Conservation (phyloP, 2,329 filamentous ascomycete genomes). For the Sclerotinia minor region DNA sequence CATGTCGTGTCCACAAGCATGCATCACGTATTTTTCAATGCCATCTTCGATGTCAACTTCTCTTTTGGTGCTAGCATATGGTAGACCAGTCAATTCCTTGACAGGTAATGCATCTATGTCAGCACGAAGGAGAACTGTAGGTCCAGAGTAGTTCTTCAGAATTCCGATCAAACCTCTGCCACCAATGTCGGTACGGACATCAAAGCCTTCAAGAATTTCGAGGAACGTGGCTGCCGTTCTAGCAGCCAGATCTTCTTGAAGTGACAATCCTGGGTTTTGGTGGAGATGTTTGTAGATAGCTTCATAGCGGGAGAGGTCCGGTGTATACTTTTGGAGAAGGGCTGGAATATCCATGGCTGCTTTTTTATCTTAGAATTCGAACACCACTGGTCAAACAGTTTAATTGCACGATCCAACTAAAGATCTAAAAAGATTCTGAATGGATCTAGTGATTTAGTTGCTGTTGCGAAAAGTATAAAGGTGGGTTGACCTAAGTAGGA, state of each 20-base stretch:
- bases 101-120: constrained; percentile 64
- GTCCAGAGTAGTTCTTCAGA: constrained; percentile 55
- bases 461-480: no score
- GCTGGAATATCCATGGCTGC: constrained; percentile 27
- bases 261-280: constrained; percentile 60
- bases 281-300: constrained; percentile 60
- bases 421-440: neutral
- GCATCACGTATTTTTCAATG: constrained; percentile 59
- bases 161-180: constrained; percentile 56
- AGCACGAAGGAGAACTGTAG: constrained; percentile 57
- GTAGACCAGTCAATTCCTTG: constrained; percentile 54
- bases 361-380: neutral
- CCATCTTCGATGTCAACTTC: constrained; percentile 46
- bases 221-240: constrained; percentile 49
- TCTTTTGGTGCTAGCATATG: constrained; percentile 52
- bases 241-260: constrained; percentile 56
- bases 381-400: neutral
- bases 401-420: neutral
- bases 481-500: no score
- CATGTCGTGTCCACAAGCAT: constrained; percentile 68
- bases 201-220: constrained; percentile 40
- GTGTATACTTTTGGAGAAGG: constrained; percentile 24
- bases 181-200: constrained; percentile 54
- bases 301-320: constrained; percentile 47
- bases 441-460: no score